These are phyloP conservation scores for Tardiomyces blankii DNA, from an alignment of 1,139 yeast species.

Conservation along the genomic window DNA sequence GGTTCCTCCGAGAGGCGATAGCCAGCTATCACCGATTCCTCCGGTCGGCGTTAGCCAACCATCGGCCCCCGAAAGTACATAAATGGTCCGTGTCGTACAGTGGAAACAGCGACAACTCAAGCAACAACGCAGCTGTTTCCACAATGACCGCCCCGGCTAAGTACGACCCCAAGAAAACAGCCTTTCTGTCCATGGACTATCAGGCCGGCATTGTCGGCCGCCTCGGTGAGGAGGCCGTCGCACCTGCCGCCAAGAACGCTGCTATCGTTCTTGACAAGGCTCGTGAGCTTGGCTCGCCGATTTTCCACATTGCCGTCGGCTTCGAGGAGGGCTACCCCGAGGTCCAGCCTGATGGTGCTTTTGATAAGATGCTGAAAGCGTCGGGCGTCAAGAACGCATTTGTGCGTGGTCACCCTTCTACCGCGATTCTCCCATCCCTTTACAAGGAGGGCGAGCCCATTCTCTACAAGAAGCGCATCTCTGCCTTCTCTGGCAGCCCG, in stretches of 20 bases:
- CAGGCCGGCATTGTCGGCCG: not conserved
- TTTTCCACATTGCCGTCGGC: not conserved
- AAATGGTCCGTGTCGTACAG: too few species aligned
- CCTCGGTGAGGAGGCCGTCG: not conserved
- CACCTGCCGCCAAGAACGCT: not conserved
- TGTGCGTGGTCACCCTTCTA: not conserved
- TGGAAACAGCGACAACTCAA: too few species aligned
- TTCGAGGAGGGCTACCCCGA: not conserved
- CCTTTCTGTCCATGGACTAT: not conserved
- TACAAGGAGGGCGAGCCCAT: not conserved
- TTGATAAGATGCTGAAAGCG: not conserved
- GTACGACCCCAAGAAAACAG: not conserved
- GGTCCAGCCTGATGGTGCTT: not conserved
- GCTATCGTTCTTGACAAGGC: not conserved
- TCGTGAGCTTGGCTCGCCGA: not conserved
- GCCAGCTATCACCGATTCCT: too few species aligned
- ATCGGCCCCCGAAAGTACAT: too few species aligned
- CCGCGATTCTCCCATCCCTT: not conserved
- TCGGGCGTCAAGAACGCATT: not conserved
- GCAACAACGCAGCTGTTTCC: too few species aligned
- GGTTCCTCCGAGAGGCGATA: too few species aligned
- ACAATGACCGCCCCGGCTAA: not conserved
- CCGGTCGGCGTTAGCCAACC: too few species aligned
- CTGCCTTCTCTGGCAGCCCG: not conserved
- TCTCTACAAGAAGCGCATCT: not conserved